phyloP scores from a whole-genome alignment of 148 eudicot genomes.

The Suaeda aralocaspica region DNA sequence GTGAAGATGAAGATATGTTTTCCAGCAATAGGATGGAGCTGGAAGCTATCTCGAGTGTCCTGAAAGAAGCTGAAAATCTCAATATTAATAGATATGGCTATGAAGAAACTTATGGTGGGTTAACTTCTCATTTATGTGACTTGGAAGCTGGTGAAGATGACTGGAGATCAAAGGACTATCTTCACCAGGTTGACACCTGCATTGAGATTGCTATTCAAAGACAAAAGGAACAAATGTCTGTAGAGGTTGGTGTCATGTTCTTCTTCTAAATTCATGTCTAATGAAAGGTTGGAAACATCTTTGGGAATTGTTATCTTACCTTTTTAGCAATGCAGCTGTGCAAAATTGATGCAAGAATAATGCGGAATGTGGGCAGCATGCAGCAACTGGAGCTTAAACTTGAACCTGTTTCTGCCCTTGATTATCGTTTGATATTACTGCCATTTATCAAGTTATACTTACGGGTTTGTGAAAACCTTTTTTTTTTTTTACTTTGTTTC shows the following conservation, averaged over 20 bases:
- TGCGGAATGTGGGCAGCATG: conserved; percentile 58
- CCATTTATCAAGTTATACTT: conserved; percentile 71
- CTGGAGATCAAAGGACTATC: conserved; percentile 63
- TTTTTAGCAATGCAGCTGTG: conserved; percentile 62
- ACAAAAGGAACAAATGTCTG: conserved; percentile 62
- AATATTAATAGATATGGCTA: conserved; percentile 56
- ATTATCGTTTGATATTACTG: conserved; percentile 59
- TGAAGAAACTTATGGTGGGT: conserved; percentile 59
- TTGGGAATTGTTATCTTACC: conserved; percentile 29
- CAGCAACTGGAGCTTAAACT: conserved; percentile 74
- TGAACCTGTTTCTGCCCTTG: conserved; percentile 54
- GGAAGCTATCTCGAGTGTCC: conserved; percentile 58
- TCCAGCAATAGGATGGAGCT: conserved; percentile 60
- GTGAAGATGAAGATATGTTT: conserved; percentile 42
- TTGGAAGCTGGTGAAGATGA: conserved; percentile 80
- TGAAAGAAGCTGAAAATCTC: conserved; percentile 72
- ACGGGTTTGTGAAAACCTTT: conserved; percentile 53
- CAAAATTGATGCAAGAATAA: conserved; percentile 75
- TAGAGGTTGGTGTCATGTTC: conserved; percentile 62
- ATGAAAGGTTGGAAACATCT: neutral
- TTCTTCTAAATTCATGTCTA: conserved; percentile 13
- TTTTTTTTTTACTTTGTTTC: conserved; percentile 1
- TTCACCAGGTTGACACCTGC: conserved; percentile 66
- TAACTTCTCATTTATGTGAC: conserved; percentile 52
- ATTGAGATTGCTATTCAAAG: conserved; percentile 62